Evolutionary conservation across 2,329 filamentous ascomycete genomes (phyloP), one percentile per base, ranked within the genome.

Genomic region (Verticillium longisporum): DNA sequence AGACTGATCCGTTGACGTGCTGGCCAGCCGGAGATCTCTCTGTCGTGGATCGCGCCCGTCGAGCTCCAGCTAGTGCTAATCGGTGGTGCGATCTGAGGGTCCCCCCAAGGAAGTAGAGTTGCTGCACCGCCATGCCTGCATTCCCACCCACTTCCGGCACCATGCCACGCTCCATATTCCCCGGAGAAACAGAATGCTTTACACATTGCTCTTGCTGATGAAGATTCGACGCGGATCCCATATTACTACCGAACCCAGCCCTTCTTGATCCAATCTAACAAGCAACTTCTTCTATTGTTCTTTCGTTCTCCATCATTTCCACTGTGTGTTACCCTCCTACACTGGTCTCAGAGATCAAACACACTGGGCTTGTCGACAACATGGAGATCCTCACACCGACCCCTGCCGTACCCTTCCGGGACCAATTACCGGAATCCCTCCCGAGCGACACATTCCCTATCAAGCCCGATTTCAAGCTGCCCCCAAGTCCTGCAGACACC

Each of bases 401-500:
- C 15, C 56, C 56, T 14, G 37, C 59, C 15, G 37, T 38, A 32
- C 18, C 61, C 21, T 26, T 60, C 11, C 36, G 58, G 59, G 62
- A 64, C 56, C 32, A 57, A 41, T 33, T 59, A 57, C 38, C 45
- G 18, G 45, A 50, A 26, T 21, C 61, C 57, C 64, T 66, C 58
- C 59, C 64, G 55, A 67, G 61, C 62, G 58, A 62, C 62, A 58
- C 60, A 60, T 56, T 60, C 37, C 61, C 53, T 54, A 64, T 62
- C 14, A 57, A 61, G 21, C 26, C 58, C 11, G 60, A 61, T 34
- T 60, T 65, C 59, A 61, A 61, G 34, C 69, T 75, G 13, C 77
- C 77, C 4, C 76, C 77, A 4, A 75, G 72, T 15, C 77, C 77
- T 1, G 73, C 77, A 37, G 68, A 70, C 32, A 79, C 76, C 50